These are phyloP conservation scores for Mucor racemosus DNA, from an alignment of 371 early-diverging fungal genomes.

Conservation along the genomic window DNA sequence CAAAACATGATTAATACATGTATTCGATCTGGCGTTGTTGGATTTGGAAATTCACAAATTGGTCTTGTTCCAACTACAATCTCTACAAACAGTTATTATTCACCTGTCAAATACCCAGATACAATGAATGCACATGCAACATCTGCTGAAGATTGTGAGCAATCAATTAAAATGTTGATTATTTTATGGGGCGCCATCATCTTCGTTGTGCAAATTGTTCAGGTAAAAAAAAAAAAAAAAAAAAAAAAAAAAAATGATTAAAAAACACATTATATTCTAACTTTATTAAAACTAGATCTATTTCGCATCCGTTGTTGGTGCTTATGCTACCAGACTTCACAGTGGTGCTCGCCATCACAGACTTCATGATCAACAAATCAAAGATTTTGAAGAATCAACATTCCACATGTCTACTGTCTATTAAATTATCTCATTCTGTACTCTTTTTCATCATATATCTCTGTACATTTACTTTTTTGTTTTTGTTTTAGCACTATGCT, in stretches of 20 bases:
- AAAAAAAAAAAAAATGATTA: neutral
- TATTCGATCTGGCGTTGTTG: slow-evolving; percentile 46
- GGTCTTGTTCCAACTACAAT: slow-evolving; percentile 33
- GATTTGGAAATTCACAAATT: slow-evolving; percentile 42
- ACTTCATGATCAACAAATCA: slow-evolving; percentile 58
- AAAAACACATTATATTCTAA: neutral
- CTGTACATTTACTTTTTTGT: neutral
- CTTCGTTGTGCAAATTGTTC: slow-evolving; percentile 41
- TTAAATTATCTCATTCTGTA: slow-evolving; percentile 18
- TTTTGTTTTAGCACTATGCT: neutral
- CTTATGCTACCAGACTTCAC: slow-evolving; percentile 49
- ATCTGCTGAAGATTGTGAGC: slow-evolving; percentile 35
- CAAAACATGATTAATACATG: slow-evolving; percentile 48
- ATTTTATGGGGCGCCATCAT: slow-evolving; percentile 46
- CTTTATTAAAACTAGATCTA: slow-evolving; percentile 33
- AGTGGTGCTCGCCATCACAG: slow-evolving; percentile 57
- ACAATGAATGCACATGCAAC: slow-evolving; percentile 44
- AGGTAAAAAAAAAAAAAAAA: slow-evolving; percentile 27
- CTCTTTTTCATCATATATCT: neutral
- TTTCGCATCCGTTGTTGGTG: slow-evolving; percentile 53
- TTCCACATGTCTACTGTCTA: slow-evolving; percentile 63
- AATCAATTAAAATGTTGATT: slow-evolving; percentile 32
- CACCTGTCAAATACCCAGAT: slow-evolving; percentile 50
- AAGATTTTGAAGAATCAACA: slow-evolving; percentile 58
- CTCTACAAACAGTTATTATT: slow-evolving; percentile 40